phyloP scores from a whole-genome alignment of 148 eudicot genomes.

The Fagopyrum homotropicum region DNA sequence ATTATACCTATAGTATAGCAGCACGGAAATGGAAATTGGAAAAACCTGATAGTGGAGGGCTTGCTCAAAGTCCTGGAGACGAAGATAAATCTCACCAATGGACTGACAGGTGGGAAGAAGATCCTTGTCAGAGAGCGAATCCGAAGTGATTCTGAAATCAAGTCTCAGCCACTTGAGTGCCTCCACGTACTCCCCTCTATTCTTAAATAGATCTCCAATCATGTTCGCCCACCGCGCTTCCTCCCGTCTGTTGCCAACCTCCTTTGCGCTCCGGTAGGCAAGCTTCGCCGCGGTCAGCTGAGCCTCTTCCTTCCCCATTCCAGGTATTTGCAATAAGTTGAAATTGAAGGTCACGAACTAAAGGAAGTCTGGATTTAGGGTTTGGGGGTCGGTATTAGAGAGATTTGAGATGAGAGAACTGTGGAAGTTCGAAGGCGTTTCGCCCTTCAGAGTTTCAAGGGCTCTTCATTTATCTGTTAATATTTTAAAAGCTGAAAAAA shows the following conservation, averaged over 20 bases:
- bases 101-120: conserved; percentile 88
- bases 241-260: conserved; percentile 60
- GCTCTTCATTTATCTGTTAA: neutral
- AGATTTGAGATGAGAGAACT: neutral
- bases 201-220: conserved; percentile 67
- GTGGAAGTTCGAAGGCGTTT: neutral
- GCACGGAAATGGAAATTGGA: neutral
- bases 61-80: conserved; percentile 41
- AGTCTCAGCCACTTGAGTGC: conserved; percentile 69
- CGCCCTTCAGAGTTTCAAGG: neutral
- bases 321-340: neutral
- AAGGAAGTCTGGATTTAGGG: neutral
- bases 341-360: neutral
- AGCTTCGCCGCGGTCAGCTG: conserved; percentile 48
- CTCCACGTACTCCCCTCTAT: conserved; percentile 74
- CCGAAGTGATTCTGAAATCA: conserved; percentile 60
- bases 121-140: conserved; percentile 54
- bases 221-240: conserved; percentile 98
- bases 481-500: neutral
- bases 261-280: conserved; percentile 47
- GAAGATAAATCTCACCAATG: conserved; percentile 74
- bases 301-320: conserved; percentile 38
- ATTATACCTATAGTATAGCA: neutral
- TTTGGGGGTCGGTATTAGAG: neutral
- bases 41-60: conserved; percentile 78